These are phyloP conservation scores for Elsinoe ampelina DNA, from an alignment of 2,329 filamentous ascomycete species.

Conservation along the genomic window DNA sequence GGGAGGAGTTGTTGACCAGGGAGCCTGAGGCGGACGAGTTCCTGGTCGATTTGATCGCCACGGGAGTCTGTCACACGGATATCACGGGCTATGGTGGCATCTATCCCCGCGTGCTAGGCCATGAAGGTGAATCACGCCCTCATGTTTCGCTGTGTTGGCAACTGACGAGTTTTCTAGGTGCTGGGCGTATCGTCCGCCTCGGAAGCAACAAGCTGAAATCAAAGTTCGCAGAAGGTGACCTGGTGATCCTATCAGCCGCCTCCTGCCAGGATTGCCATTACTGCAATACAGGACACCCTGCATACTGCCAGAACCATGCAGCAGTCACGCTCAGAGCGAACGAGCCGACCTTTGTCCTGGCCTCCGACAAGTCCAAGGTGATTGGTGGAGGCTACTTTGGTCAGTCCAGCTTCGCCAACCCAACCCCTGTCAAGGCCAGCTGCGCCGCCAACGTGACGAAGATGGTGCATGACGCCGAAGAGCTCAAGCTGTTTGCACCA, in stretches of 20 bases:
- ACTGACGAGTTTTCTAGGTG: slow-evolving; percentile 17
- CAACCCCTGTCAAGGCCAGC: slow-evolving; percentile 33
- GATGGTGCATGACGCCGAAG: slow-evolving; percentile 30
- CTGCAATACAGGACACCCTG: slow-evolving; percentile 38
- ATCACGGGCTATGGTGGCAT: slow-evolving; percentile 31
- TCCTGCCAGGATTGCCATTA: slow-evolving; percentile 39
- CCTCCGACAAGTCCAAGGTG: slow-evolving; percentile 19
- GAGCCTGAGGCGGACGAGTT: slow-evolving; percentile 38
- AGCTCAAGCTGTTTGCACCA: slow-evolving; percentile 36
- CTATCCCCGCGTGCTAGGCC: slow-evolving; percentile 43
- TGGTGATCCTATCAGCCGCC: slow-evolving; percentile 40
- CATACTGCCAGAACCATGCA: slow-evolving; percentile 41
- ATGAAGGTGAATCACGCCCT: slow-evolving; percentile 31
- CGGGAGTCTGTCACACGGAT: slow-evolving; percentile 47
- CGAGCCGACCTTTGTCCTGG: slow-evolving; percentile 14
- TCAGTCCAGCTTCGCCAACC: slow-evolving; percentile 37
- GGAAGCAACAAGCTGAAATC: slow-evolving; percentile 33
- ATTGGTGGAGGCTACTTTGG: slow-evolving; percentile 40
- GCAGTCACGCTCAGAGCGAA: slow-evolving; percentile 35
- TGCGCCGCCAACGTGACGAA: slow-evolving; percentile 35
- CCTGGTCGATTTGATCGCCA: slow-evolving; percentile 44
- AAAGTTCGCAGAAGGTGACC: slow-evolving; percentile 36
- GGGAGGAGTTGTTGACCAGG: slow-evolving; percentile 31
- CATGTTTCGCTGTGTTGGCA: not conserved
- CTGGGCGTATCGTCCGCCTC: slow-evolving; percentile 39